phyloP scores from a whole-genome alignment of 1,284 basidiomycete species.

The Ustilago curta region DNA sequence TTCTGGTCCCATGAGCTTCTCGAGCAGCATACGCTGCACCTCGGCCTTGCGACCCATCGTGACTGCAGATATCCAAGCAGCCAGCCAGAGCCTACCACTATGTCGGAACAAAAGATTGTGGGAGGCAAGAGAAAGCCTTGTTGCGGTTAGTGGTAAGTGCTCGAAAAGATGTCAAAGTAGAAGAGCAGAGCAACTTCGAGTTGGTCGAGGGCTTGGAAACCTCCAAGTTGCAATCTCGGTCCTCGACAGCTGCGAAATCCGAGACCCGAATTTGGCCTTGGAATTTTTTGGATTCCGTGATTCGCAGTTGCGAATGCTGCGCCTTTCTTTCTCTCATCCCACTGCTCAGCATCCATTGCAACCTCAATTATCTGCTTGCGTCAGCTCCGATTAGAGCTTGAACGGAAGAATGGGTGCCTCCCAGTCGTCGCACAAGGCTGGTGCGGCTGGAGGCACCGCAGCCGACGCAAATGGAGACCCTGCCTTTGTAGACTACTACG shows the following conservation, averaged over 20 bases:
- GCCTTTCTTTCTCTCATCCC: background rate
- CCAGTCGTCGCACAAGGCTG: constrained; percentile 47
- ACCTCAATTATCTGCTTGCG: background rate
- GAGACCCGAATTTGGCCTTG: constrained; percentile 21
- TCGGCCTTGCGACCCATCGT: constrained; percentile 72
- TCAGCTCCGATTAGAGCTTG: background rate
- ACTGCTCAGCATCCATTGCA: background rate
- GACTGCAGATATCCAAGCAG: background rate
- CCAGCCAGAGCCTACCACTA: constrained; percentile 9
- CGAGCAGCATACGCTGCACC: constrained; percentile 91
- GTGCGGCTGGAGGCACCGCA: constrained; percentile 33
- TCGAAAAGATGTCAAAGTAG: background rate
- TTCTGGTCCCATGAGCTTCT: constrained; percentile 72
- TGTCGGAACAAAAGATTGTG: background rate
- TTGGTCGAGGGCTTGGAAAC: background rate
- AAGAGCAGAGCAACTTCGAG: background rate
- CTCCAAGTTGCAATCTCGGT: background rate
- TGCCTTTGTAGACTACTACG: constrained; percentile 65
- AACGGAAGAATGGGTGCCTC: constrained; percentile 39
- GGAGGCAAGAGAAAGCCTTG: background rate
- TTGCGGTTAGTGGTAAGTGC: background rate
- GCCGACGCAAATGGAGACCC: constrained; percentile 38
- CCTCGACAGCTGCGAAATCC: constrained; percentile 4
- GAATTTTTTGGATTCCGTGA: constrained; percentile 26
- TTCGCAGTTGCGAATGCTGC: background rate